Conservation (phyloP, 306 rosid genomes). For the Cicer cuneatum region DNA sequence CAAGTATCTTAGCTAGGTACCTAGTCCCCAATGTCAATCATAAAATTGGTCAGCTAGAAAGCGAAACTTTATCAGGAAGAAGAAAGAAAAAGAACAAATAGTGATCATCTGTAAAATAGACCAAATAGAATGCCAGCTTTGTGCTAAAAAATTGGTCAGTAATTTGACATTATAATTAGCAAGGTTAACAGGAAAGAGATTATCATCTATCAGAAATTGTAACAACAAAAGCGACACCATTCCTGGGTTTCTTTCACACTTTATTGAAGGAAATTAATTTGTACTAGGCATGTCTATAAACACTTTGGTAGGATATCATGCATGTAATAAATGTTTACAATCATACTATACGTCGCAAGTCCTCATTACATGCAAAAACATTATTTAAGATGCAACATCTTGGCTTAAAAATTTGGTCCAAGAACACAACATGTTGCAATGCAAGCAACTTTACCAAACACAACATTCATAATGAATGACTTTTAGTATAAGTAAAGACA, state of each 20-base stretch:
- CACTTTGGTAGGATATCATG: conserved; percentile 10
- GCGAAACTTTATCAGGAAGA: conserved; percentile 29
- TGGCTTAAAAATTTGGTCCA: conserved; percentile 26
- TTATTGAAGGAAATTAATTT: conserved; percentile 22
- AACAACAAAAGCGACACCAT: conserved; percentile 18
- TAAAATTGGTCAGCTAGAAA: conserved; percentile 35
- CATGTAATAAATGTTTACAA: conserved; percentile 17
- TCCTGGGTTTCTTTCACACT: conserved; percentile 7
- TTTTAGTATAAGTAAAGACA: conserved; percentile 47
- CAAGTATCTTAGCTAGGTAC: conserved; percentile 88
- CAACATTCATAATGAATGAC: conserved; percentile 19
- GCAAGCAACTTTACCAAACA: conserved; percentile 34
- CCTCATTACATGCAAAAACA: conserved; percentile 12
- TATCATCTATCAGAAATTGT: conserved; percentile 26
- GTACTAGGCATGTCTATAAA: conserved; percentile 23
- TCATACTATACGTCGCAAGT: conserved; percentile 29
- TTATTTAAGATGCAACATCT: conserved; percentile 28
- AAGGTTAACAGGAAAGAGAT: conserved; percentile 15
- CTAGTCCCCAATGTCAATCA: conserved; percentile 45
- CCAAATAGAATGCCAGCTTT: conserved; percentile 19
- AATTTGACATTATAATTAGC: conserved; percentile 17
- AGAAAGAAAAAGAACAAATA: conserved; percentile 32
- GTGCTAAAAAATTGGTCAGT: conserved; percentile 27
- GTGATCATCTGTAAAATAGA: conserved; percentile 20
- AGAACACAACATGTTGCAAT: conserved; percentile 5